Evolutionary conservation across 1,139 yeast genomes (phyloP), one percentile per base, ranked within the genome.

Genomic region (Candida mesenterica): DNA sequence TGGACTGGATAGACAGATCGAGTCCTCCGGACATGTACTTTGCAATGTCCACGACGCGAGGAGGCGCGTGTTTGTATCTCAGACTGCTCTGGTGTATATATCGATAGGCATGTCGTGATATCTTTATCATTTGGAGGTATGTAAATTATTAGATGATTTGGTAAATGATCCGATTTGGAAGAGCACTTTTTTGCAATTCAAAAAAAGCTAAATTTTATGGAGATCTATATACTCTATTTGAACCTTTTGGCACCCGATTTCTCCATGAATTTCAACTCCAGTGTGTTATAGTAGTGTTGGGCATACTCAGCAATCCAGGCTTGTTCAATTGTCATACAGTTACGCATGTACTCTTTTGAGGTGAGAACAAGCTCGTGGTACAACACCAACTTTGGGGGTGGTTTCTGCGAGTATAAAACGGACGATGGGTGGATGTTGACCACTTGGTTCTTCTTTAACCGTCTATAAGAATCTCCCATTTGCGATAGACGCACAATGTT

Each of bases 331-430:
- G 83, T 77, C 71, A 88, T 72, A 53, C 95, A 86, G 46, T 84
- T 88, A 38, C 97, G 65, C 87, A 92, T 86, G 55, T 78, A 92
- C 62, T 90, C 97, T 55, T 82, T 86, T 31, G 87, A 77, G 0
- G 98, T 92, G 25, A 86, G 63, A 28, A 92, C 92, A 49, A 92
- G 65, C 50, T 90, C 97, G 50, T 89, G 86, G 55, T 88, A 92
- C 16, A 92, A 59, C 2, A 92, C 57, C 52, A 79, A 67, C 47
- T 76, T 80, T 4, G 92, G 79, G 0, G 89, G 87, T 3, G 87
- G 96, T 42, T 76, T 78, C 12, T 70, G 65, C 5, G 73, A 68
- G 49, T 70, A 72, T 29, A 88, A 46, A 1, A 76, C 72, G 2
- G 92, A 82, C 0, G 95, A 83, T 0, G 98, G 98, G 52, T 92